A percentile compares a stretch with the other conserved stretches of the same genome.
phyloP scores from a whole-genome alignment of 208 protist species.

The Leishmania tropica region DNA sequence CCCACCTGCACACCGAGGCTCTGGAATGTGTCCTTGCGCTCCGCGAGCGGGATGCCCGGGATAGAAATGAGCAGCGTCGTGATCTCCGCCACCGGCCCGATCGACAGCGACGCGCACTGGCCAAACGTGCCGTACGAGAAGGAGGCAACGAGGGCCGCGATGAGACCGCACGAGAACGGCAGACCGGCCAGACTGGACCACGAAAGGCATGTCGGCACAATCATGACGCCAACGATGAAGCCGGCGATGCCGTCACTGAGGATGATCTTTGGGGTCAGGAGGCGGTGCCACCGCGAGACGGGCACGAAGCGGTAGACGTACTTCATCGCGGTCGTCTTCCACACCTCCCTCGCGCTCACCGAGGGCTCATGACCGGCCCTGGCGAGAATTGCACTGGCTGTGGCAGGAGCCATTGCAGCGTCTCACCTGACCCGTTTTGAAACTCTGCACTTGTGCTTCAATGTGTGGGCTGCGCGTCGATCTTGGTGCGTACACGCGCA shows the following conservation, averaged over 20 bases:
- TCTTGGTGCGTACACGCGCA: background rate
- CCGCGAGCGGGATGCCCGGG: conserved; percentile 24
- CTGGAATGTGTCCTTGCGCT: conserved; percentile 39
- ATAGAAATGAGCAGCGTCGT: conserved; percentile 64
- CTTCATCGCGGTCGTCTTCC: conserved; percentile 5
- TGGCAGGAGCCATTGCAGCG: background rate
- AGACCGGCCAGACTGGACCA: conserved; percentile 52
- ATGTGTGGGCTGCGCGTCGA: background rate
- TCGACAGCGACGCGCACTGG: conserved; percentile 40
- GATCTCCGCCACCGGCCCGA: conserved; percentile 56
- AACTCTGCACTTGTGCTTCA: background rate
- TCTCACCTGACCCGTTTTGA: background rate
- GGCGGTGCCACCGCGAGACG: conserved; percentile 38
- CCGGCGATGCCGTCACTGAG: conserved; percentile 41
- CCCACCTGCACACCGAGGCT: conserved; percentile 56
- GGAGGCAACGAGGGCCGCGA: conserved; percentile 41
- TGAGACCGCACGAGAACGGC: conserved; percentile 47
- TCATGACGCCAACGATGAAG: conserved; percentile 63
- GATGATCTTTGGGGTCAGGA: conserved; percentile 26
- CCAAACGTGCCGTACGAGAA: conserved; percentile 59
- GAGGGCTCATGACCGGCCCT: background rate
- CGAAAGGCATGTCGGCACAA: conserved; percentile 52
- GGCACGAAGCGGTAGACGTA: conserved; percentile 42
- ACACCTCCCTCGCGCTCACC: background rate
- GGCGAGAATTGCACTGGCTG: background rate